phyloP scores from a whole-genome alignment of 345 rosid genomes.

The Bruguiera gymnorhiza region DNA sequence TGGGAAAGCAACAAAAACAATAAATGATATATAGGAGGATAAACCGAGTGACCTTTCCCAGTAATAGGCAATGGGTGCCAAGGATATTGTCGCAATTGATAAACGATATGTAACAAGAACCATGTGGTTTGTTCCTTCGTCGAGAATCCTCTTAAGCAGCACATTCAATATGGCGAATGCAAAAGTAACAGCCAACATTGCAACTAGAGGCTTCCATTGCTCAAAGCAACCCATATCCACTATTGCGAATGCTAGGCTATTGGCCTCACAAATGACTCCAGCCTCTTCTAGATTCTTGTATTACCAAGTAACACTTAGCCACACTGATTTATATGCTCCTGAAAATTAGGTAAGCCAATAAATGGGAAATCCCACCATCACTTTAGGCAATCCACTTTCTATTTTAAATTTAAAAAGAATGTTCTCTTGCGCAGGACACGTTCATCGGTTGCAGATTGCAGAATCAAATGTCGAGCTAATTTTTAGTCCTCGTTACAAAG shows the following conservation, averaged over 20 bases:
- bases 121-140: conserved; percentile 24
- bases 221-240: conserved; percentile 3
- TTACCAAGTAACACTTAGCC: neutral
- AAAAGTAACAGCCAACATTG: conserved; percentile 20
- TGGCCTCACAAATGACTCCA: neutral
- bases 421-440: neutral
- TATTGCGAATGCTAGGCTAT: too few species aligned
- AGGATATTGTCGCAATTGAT: conserved; percentile 14
- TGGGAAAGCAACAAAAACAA: neutral
- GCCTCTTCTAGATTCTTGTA: neutral
- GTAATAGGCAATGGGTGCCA: conserved; percentile 24
- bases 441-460: neutral
- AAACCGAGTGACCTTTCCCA: conserved; percentile 23
- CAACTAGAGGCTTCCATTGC: conserved; percentile 15
- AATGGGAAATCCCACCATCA: neutral
- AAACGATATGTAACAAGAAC: conserved; percentile 25
- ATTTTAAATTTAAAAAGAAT: neutral
- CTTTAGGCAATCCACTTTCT: neutral
- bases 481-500: neutral
- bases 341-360: too few species aligned
- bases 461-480: conserved; percentile 3
- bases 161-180: conserved; percentile 23
- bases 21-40: neutral
- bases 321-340: neutral
- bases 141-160: conserved; percentile 23